A percentile compares a stretch with the other conserved stretches of the same genome.
Evolutionary conservation across 208 protist genomes (phyloP).

Genomic region (Leishmania braziliensis): DNA sequence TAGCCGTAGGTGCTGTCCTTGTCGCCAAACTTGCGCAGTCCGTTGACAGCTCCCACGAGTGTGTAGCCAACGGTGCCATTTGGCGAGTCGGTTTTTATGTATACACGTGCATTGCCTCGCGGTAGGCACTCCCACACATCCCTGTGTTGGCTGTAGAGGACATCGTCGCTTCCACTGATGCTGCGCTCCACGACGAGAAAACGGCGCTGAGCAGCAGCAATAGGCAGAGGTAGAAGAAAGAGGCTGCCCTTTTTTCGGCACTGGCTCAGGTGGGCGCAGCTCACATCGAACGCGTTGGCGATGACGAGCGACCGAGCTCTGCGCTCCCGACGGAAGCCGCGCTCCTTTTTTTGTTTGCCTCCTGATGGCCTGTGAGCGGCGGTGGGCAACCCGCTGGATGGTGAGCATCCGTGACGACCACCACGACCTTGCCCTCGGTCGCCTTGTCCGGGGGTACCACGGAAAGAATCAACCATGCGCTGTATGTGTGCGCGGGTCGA

Average conservation of each 20-base stretch:
- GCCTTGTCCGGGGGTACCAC: not conserved
- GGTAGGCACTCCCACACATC: constrained; percentile 66
- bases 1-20: constrained; percentile 38
- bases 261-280: constrained; percentile 21
- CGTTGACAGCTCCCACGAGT: constrained; percentile 43
- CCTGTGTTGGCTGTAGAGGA: constrained; percentile 47
- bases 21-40: constrained; percentile 71
- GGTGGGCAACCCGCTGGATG: not conserved
- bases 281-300: constrained; percentile 27
- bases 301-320: constrained; percentile 20
- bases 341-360: not conserved
- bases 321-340: not conserved
- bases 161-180: constrained; percentile 57
- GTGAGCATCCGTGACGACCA: not conserved
- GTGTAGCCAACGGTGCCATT: not conserved
- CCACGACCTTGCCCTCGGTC: not conserved
- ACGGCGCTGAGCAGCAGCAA: not conserved
- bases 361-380: not conserved
- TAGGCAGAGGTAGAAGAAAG: constrained; percentile 20
- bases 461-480: not conserved
- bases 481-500: not conserved
- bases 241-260: constrained; percentile 31
- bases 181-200: constrained; percentile 62
- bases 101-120: constrained; percentile 60
- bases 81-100: not conserved